phyloP scores from a whole-genome alignment of 2,329 filamentous ascomycete genomes.

The Basipetospora chlamydospora region DNA sequence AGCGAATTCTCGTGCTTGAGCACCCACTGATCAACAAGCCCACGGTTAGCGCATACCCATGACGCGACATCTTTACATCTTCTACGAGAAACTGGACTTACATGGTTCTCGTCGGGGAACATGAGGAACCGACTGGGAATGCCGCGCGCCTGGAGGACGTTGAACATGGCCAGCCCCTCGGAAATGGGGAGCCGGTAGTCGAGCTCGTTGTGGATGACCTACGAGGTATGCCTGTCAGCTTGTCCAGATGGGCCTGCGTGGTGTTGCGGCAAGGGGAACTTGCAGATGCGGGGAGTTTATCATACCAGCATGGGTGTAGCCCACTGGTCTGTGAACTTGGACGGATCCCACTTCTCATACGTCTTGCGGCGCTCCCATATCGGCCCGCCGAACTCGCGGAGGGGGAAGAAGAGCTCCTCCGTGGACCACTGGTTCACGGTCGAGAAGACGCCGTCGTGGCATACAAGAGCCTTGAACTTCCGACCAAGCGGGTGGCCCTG shows the following conservation, averaged over 20 bases:
- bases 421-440: conserved; percentile 49
- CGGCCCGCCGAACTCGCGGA: conserved; percentile 51
- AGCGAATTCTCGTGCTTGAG: conserved; percentile 83
- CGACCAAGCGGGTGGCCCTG: conserved; percentile 73
- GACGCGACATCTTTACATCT: too few species aligned
- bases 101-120: conserved; percentile 62
- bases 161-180: conserved; percentile 76
- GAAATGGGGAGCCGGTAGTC: conserved; percentile 80
- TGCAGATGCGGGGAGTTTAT: too few species aligned
- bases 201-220: conserved; percentile 69
- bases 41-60: too few species aligned
- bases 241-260: neutral
- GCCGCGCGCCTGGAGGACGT: conserved; percentile 61
- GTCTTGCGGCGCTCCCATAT: conserved; percentile 46
- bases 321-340: conserved; percentile 54
- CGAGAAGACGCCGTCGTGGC: conserved; percentile 76
- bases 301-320: conserved; percentile 72
- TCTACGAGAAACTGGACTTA: conserved; percentile 16
- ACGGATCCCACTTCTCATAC: conserved; percentile 59
- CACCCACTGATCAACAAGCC: too few species aligned
- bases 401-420: conserved; percentile 57
- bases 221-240: neutral
- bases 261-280: conserved; percentile 7
- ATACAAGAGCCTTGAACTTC: conserved; percentile 76
- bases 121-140: conserved; percentile 66